Evolutionary conservation across 225 moss, liverwort and hornwort species (phyloP).

Genomic region (Lunularia cruciata): DNA sequence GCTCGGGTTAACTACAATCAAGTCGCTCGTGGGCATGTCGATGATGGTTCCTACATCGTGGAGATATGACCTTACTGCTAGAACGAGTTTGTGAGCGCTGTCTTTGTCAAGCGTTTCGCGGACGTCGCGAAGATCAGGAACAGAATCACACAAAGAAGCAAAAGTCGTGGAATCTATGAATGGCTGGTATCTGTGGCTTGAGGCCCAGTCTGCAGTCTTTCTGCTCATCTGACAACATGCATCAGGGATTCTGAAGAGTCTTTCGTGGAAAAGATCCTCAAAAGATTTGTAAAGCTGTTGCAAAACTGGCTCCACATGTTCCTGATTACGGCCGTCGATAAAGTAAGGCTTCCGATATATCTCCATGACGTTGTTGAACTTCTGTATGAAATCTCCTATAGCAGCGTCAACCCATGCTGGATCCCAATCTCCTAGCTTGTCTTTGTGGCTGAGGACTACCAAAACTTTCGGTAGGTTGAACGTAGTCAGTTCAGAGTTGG

Average conservation of each 20-base stretch:
- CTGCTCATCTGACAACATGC: not conserved
- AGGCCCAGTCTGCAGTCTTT: not conserved
- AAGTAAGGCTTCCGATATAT: not conserved
- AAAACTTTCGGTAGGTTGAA: not conserved
- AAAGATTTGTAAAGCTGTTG: not conserved
- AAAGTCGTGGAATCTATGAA: no score
- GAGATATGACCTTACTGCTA: not conserved
- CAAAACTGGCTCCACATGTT: not conserved
- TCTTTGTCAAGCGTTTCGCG: not conserved
- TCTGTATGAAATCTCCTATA: no score
- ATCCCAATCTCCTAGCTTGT: not conserved
- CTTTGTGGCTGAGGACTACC: not conserved
- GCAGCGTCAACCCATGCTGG: not conserved
- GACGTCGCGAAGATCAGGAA: not conserved
- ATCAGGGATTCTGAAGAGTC: not conserved
- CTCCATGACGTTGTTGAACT: not conserved
- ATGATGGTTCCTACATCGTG: not conserved
- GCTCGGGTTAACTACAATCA: no score
- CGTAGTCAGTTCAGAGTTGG: not conserved
- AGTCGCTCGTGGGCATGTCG: not conserved
- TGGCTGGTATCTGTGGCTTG: not conserved
- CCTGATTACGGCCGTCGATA: not conserved
- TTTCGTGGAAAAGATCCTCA: not conserved
- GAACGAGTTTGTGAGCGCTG: not conserved
- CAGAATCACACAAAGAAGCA: not conserved